Evolutionary conservation across 2,329 filamentous ascomycete genomes (phyloP).

Genomic region (Metarhizium sp.): DNA sequence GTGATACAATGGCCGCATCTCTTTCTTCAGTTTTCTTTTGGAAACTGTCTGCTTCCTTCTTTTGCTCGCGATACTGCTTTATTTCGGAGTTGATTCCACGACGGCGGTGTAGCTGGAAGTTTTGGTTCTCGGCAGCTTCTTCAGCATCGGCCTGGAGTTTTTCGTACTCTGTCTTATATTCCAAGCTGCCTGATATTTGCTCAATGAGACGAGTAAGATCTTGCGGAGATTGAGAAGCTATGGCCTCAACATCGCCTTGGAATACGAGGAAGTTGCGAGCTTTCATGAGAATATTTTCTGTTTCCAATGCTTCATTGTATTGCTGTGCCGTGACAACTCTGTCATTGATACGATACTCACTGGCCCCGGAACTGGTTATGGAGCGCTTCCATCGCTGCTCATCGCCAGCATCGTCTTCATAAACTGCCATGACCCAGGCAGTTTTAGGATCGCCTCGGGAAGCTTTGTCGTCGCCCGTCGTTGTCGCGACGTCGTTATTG

Average conservation of each 20-base stretch:
- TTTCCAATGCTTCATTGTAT: slow-evolving; percentile 87
- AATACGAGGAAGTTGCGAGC: slow-evolving; percentile 97
- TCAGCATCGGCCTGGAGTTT: slow-evolving; percentile 78
- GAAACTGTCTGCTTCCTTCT: slow-evolving; percentile 89
- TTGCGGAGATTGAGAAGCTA: slow-evolving; percentile 88
- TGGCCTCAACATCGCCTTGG: slow-evolving; percentile 94
- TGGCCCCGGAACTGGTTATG: slow-evolving; percentile 80
- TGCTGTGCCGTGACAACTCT: slow-evolving; percentile 77
- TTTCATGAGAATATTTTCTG: slow-evolving; percentile 95
- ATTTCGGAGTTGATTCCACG: slow-evolving; percentile 96
- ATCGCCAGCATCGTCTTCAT: slow-evolving; percentile 92
- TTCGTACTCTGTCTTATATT: slow-evolving; percentile 93
- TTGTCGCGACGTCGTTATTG: slow-evolving; percentile 50
- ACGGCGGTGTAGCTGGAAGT: slow-evolving; percentile 77
- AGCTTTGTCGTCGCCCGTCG: slow-evolving; percentile 48
- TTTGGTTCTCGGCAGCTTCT: slow-evolving; percentile 79
- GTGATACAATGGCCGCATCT: slow-evolving; percentile 83
- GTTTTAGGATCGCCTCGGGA: slow-evolving; percentile 80
- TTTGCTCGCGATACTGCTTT: slow-evolving; percentile 95
- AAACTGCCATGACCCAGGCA: slow-evolving; percentile 98
- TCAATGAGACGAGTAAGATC: slow-evolving; percentile 91
- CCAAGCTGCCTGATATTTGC: slow-evolving; percentile 92
- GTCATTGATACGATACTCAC: slow-evolving; percentile 96
- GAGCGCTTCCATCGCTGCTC: slow-evolving; percentile 93
- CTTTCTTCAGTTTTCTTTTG: slow-evolving; percentile 83